phyloP scores from a whole-genome alignment of 2,329 filamentous ascomycete species.

The Fusarium coffeatum region DNA sequence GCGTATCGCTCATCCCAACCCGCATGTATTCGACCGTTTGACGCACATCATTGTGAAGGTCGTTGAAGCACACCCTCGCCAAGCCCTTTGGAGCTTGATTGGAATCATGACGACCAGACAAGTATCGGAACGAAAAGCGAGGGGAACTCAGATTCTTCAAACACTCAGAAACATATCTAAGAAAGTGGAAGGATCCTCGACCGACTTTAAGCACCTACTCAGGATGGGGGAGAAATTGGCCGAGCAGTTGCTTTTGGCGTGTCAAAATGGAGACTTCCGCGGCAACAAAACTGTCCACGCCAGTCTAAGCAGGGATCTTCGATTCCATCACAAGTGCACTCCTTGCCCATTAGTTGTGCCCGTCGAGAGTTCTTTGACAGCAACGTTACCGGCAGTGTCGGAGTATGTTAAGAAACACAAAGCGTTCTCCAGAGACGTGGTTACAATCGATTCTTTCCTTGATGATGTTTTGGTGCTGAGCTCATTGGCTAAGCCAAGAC shows the following conservation, averaged over 20 bases:
- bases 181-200: constrained; percentile 62
- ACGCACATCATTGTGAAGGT: constrained; percentile 86
- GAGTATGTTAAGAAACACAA: constrained; percentile 82
- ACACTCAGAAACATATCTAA: constrained; percentile 60
- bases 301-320: constrained; percentile 80
- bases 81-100: constrained; percentile 90
- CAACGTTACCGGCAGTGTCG: constrained; percentile 79
- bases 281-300: constrained; percentile 74
- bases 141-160: constrained; percentile 65
- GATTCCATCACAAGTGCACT: constrained; percentile 85
- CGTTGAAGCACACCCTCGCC: constrained; percentile 86
- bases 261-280: constrained; percentile 79
- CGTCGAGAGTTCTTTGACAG: constrained; percentile 84
- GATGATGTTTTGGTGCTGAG: constrained; percentile 92
- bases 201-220: constrained; percentile 78
- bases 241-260: constrained; percentile 82
- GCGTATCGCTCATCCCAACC: constrained; percentile 89
- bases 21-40: constrained; percentile 79
- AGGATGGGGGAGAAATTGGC: constrained; percentile 84
- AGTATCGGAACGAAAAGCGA: constrained; percentile 69
- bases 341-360: constrained; percentile 90
- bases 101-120: constrained; percentile 86
- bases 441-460: constrained; percentile 82
- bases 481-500: constrained; percentile 91
- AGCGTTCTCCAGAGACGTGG: constrained; percentile 86